Evolutionary conservation across 78 protist genomes (phyloP), one percentile per base, ranked within the genome.

Genomic region (Dictyostelium firmibasis): DNA sequence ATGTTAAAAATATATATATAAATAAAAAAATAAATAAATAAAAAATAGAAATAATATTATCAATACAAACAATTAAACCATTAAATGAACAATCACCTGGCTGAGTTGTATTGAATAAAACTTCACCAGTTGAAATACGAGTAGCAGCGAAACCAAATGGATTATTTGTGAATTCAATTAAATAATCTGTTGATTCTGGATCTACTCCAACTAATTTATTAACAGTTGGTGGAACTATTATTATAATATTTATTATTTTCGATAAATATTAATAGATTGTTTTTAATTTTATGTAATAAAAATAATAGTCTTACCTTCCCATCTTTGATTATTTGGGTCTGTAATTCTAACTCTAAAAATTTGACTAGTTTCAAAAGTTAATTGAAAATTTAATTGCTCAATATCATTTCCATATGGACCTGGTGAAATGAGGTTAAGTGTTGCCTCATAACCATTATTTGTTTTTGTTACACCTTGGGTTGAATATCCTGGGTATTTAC

Each of bases 311-410:
- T 44, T 76, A 86, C 83, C 84, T 60, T 94, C 97, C 86, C 81
- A 91, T 29, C 97, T 81, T 31, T 57, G 44, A 25, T 60, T 81
- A 8, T n/a, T 27, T 31, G 96, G 69, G 76, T 97, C 98, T 27
- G 23, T 13, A 23, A 97, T 95, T 53, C 38, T 84, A 35, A 97
- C 47, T 77, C 81, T 86, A 20, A 92, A 16, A 16, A 94, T 62
- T 41, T 91, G 83, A 43, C 67, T 53, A 6, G 81, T 87, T 33
- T 62, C 77, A 27, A 87, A 78, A 27, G 31, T 33, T 14, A 87
- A 35, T 9, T 60, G 25, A 9, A 87, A 36, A 14, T 35, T 13
- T 29, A 78, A 36, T 11, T 35, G 29, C 0, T 57, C 23, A 31
- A 78, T 29, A 38, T 57, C 79, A 4, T 76, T 36, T 27, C 93